Conservation (phyloP, 2,329 filamentous ascomycete species). For the Diaporthe ampelina region DNA sequence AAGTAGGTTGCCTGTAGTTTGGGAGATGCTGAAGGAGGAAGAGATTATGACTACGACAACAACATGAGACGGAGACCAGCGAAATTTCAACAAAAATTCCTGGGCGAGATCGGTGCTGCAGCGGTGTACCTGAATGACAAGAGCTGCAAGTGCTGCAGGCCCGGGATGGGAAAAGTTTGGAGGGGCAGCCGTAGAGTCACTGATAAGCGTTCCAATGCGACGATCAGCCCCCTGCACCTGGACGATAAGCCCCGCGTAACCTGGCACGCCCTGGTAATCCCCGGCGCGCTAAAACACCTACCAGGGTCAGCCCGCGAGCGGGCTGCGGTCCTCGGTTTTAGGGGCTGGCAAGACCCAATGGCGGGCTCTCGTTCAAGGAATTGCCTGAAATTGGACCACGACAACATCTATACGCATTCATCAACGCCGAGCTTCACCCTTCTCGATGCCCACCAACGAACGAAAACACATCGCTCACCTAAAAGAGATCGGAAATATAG, state of each 20-base stretch:
- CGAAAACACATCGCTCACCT: slow-evolving; percentile 10
- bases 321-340: neutral
- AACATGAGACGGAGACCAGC: slow-evolving; percentile 34
- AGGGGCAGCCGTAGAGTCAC: slow-evolving; percentile 32
- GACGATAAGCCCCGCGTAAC: slow-evolving; percentile 37
- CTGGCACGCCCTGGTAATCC: slow-evolving; percentile 7
- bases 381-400: slow-evolving; percentile 6
- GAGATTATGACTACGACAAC: slow-evolving; percentile 28
- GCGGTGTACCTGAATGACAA: slow-evolving; percentile 25
- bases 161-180: slow-evolving; percentile 35
- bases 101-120: slow-evolving; percentile 41
- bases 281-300: neutral
- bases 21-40: slow-evolving; percentile 23
- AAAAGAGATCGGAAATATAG: neutral
- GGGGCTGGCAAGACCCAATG: slow-evolving; percentile 11
- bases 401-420: neutral
- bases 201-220: slow-evolving; percentile 26
- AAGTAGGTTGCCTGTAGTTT: slow-evolving; percentile 5
- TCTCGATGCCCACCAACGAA: neutral
- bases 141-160: slow-evolving; percentile 28
- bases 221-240: neutral
- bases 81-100: slow-evolving; percentile 37
- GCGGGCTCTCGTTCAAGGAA: slow-evolving; percentile 7
- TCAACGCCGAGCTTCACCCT: neutral
- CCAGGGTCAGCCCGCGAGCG: slow-evolving; percentile 2